Conservation (phyloP, 352 stramenopile species). For the Globisporangium ultimum region DNA sequence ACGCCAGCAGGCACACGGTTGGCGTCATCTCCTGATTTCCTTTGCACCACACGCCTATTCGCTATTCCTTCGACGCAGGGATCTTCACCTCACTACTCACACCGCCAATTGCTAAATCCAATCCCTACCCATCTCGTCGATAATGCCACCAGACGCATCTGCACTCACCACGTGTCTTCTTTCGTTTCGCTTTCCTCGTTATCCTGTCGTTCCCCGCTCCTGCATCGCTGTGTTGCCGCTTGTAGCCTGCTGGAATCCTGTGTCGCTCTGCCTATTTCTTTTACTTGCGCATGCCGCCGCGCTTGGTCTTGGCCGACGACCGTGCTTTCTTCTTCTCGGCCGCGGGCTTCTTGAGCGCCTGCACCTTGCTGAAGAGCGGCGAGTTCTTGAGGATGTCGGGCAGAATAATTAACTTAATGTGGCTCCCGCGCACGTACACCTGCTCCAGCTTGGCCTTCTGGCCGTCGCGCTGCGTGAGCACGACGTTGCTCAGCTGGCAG, state of each 20-base stretch:
- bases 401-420: conserved; percentile 97
- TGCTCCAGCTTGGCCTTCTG: conserved; percentile 80
- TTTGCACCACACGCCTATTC: too few relatives aligned
- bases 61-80: too few relatives aligned
- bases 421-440: conserved; percentile 95
- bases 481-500: conserved; percentile 92
- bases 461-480: conserved; percentile 83
- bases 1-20: too few relatives aligned
- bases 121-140: too few relatives aligned
- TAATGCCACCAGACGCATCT: too few relatives aligned
- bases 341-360: conserved; percentile 75
- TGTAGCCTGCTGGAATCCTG: neutral
- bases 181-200: conserved; percentile 3
- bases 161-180: too few relatives aligned
- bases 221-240: neutral
- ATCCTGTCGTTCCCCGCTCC: too few relatives aligned
- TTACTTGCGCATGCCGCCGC: conserved; percentile 37
- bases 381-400: conserved; percentile 97
- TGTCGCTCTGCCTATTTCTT: neutral
- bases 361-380: conserved; percentile 95
- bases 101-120: too few relatives aligned
- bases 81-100: too few relatives aligned
- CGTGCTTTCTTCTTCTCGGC: conserved; percentile 54
- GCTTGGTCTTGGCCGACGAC: conserved; percentile 18
- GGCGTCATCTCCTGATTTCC: too few relatives aligned